Evolutionary conservation across 2,329 filamentous ascomycete genomes (phyloP), one percentile per base, ranked within the genome.

Genomic region (Albifimbria verrucaria): DNA sequence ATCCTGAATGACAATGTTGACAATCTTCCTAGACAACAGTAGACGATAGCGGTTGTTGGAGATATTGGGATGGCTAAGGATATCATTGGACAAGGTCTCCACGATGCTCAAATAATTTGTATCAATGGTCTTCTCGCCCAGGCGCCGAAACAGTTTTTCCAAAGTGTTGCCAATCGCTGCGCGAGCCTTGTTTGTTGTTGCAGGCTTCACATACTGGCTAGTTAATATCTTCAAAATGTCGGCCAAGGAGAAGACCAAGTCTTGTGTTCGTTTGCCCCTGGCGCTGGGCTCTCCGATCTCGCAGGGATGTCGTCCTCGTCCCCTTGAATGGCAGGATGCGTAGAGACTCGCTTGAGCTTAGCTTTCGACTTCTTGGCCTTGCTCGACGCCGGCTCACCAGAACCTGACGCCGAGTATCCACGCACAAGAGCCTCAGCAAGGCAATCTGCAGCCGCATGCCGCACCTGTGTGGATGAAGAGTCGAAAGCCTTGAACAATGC

Each of bases 121-220:
- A 70, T 97, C 92, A 6, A 97, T 82, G n/a, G 88, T 80, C 57
- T 85, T 88, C 65, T 94, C 89, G 4, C 91, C 92, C 10, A 99
- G 74, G 15, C 86, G 85, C 59, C 84, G 86, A 48, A 97, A 77
- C 9, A 96, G 80, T 62, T 88, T 88, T 56, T 89, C 87, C 67
- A 97, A 97, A 72, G 92, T 96, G 10, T 95, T 80, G 7, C 90
- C 89, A 50, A 99, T 85, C 7, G 89, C 92, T 36, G 92, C 89
- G 59, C 94, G 85, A 21, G 87, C 82, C 63, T 83, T 87, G 68
- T 94, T 96, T 2, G 88, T 88, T 0, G 91, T 94, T 3, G 88
- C 86, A 52, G 84, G 77, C 62, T 86, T 87, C 55, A 88, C 83
- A 65, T 96, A 99, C 26, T 96, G 91, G 6, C 75, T 78, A 1